Evolutionary conservation across 768 basidiomycete genomes (phyloP), one percentile per base, ranked within the genome.

Genomic region (Filobasidium floriforme): DNA sequence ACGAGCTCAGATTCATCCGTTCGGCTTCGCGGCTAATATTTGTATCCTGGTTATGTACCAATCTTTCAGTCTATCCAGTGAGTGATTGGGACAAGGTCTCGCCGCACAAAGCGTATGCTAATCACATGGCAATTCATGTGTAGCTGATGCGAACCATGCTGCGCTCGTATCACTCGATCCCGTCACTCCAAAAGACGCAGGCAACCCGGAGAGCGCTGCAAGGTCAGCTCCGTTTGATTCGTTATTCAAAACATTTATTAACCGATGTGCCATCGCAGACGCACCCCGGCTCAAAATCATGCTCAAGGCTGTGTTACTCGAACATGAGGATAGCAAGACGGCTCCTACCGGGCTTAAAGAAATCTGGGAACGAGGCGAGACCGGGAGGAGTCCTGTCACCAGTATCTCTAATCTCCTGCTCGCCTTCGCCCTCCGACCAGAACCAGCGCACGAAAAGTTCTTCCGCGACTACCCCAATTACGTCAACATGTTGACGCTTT

Each of bases 211-310:
- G 85, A 26, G 88, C 88, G 73, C 80, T 89, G 44, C 87, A 88
- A 71, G 67, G 60, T 62, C 54, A 32, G 43, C 61, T 9, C 11
- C 44, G 41, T 11, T 29, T 19, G 41, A 4, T 24, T 43, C n/a
- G 6, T 41, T 18, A 14, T 29, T 1, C 6, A 46, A 4, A 19
- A n/a, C 3, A 43, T 22, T 5, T 19, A 2, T 60, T 10, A 60
- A 5, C 22, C 11, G 19, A 37, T 40, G 46, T 18, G 43, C 19
- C 37, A 37, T 49, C 41, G 29, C 51, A 63, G 89, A 89, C 72
- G 87, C 87, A 0, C 88, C 88, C 18, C 82, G 89, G 52, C 87
- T 90, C 72, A 89, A 89, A 77, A 84, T 85, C 65, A 84, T 86
- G 52, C 81, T 89, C 57, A 89, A 88, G 73, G 83, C 84, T 5